phyloP scores from a whole-genome alignment of 2,329 filamentous ascomycete species.

The Cryphonectria naterciae region DNA sequence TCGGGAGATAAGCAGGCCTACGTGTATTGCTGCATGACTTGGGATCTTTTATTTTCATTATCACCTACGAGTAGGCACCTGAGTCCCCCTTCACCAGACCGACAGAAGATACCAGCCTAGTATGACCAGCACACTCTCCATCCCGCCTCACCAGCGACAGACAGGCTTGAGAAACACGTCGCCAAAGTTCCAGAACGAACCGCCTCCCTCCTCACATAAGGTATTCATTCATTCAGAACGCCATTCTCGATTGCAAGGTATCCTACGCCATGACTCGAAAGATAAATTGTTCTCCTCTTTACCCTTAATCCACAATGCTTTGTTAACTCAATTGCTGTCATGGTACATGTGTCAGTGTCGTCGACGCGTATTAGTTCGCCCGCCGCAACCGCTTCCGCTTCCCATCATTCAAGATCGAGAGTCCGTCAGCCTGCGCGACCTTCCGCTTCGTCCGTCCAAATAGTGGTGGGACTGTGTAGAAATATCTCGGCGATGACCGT shows the following conservation, averaged over 20 bases:
- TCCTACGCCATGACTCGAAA: conserved; percentile 4
- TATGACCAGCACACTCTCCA: not conserved
- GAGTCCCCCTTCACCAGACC: not conserved
- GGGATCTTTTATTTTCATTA: conserved; percentile 1
- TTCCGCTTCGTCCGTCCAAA: not conserved
- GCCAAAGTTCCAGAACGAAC: not conserved
- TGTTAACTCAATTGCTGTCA: not conserved
- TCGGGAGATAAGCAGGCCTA: not conserved
- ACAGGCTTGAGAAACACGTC: not conserved
- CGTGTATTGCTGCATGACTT: not conserved
- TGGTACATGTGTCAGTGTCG: not conserved
- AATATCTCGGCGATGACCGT: not conserved
- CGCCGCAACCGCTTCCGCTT: not conserved
- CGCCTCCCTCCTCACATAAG: not conserved
- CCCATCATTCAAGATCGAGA: not conserved
- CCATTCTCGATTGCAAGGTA: not conserved
- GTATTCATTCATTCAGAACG: not conserved
- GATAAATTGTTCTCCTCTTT: not conserved
- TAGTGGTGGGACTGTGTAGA: not conserved
- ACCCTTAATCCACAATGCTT: not conserved
- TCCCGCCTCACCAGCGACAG: not conserved
- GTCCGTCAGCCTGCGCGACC: not conserved
- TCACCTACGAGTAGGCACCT: not conserved
- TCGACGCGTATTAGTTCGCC: not conserved
- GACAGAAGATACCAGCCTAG: not conserved